Conservation (phyloP, 345 rosid species). For the Microthlaspi erraticum region DNA sequence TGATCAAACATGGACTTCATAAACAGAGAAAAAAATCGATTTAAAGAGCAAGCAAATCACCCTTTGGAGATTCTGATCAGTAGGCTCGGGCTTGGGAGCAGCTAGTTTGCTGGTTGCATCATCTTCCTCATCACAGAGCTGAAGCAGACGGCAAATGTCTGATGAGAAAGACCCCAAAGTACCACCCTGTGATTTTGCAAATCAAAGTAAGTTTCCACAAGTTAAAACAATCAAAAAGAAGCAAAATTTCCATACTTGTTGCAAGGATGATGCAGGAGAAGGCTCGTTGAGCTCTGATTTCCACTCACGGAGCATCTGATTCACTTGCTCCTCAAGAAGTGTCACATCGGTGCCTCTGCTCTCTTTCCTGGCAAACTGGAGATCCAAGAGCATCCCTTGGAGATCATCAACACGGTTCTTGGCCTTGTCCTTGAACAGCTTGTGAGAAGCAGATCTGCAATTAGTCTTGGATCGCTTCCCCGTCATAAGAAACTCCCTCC, state of each 20-base stretch:
- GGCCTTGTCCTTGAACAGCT: slow-evolving; percentile 91
- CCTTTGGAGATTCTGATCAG: slow-evolving; percentile 73
- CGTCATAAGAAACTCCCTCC: slow-evolving; percentile 49
- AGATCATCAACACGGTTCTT: slow-evolving; percentile 98
- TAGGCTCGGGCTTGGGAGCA: slow-evolving; percentile 84
- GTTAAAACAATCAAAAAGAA: neutral
- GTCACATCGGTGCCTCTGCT: slow-evolving; percentile 71
- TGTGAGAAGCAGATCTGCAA: slow-evolving; percentile 95
- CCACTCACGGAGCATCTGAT: no score
- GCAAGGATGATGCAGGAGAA: slow-evolving; percentile 95
- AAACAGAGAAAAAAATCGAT: neutral
- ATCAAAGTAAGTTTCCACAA: no score
- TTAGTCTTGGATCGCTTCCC: slow-evolving; percentile 84
- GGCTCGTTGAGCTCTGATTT: slow-evolving; percentile 62
- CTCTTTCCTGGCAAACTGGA: slow-evolving; percentile 93
- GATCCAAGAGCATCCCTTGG: slow-evolving; percentile 84
- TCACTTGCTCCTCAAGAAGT: neutral
- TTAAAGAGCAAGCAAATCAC: slow-evolving; percentile 46
- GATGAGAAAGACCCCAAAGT: slow-evolving; percentile 85
- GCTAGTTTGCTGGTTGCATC: slow-evolving; percentile 91
- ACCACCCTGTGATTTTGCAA: no score
- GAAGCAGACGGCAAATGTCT: slow-evolving; percentile 86
- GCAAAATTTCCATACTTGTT: slow-evolving; percentile 61
- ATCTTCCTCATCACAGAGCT: slow-evolving; percentile 95
- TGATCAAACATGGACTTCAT: no score